Percentiles rank a stretch among this genome's conserved stretches.
Evolutionary conservation across 2,329 filamentous ascomycete genomes (phyloP).

Genomic region (Aureobasidium pullulans): DNA sequence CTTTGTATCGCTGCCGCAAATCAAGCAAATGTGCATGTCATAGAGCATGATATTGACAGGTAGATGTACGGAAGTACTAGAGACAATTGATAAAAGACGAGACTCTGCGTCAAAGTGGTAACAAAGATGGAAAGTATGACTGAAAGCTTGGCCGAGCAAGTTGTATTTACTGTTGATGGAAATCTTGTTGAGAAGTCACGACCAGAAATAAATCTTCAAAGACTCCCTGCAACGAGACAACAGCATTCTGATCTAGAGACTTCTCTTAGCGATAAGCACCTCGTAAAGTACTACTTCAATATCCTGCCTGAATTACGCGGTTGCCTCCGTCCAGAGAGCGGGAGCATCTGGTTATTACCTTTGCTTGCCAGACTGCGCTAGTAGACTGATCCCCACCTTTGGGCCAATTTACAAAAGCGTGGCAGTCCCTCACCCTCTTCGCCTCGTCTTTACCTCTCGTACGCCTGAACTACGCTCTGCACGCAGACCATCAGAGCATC

Average conservation of each 20-base stretch:
- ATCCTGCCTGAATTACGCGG: neutral
- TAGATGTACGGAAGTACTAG: neutral
- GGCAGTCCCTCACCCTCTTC: slow-evolving; percentile 10
- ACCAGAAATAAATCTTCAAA: neutral
- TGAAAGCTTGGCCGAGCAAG: neutral
- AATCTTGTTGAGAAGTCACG: neutral
- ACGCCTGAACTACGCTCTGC: slow-evolving; percentile 9
- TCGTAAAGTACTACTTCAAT: neutral
- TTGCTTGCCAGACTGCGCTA: slow-evolving; percentile 6
- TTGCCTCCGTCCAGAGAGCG: neutral
- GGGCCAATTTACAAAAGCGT: slow-evolving; percentile 12
- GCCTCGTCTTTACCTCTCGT: slow-evolving; percentile 8
- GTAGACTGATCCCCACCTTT: slow-evolving; percentile 10
- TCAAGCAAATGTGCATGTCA: neutral
- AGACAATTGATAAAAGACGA: too few relatives aligned
- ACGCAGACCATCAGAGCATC: slow-evolving; percentile 9
- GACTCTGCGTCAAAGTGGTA: neutral
- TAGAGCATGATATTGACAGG: neutral
- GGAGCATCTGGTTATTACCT: slow-evolving; percentile 6
- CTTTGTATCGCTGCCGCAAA: neutral
- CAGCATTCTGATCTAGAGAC: too few relatives aligned
- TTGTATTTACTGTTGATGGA: neutral
- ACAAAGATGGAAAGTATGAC: neutral
- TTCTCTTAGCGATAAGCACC: neutral
- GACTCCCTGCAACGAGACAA: neutral